Conservation (phyloP, 306 rosid genomes). For the Begonia peltatifolia region DNA sequence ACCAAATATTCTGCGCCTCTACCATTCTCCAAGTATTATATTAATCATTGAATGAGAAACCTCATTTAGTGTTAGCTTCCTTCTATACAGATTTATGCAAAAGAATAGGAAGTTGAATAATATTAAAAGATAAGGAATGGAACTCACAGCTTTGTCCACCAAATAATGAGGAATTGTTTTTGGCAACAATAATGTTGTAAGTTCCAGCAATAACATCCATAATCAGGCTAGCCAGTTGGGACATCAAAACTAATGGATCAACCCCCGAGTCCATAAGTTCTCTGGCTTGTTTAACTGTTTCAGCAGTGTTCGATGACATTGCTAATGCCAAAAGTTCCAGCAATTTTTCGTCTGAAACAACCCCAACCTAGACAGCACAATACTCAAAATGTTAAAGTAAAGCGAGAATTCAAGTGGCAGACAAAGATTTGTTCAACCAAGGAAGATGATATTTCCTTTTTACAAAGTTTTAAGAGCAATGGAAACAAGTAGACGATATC, state of each 20-base stretch:
- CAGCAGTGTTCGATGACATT: conserved; percentile 85
- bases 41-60: no score
- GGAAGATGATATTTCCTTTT: not conserved
- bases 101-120: conserved; percentile 7
- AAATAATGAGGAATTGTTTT: conserved; percentile 35
- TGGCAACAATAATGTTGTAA: conserved; percentile 41
- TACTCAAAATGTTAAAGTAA: conserved; percentile 7
- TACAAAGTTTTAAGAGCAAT: not conserved
- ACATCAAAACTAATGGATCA: conserved; percentile 91
- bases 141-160: conserved; percentile 73
- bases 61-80: no score
- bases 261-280: conserved; percentile 93
- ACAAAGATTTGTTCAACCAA: not conserved
- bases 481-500: conserved; percentile 6
- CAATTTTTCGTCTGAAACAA: conserved; percentile 84
- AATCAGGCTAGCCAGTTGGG: conserved; percentile 87
- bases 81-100: conserved; percentile 2
- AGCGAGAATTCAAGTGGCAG: not conserved
- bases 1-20: no score
- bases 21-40: no score
- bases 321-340: conserved; percentile 95
- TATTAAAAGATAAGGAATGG: conserved; percentile 15
- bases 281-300: conserved; percentile 90
- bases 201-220: conserved; percentile 99
- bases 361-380: conserved; percentile 65